Conservation (phyloP, 2,329 filamentous ascomycete species). For the Colletotrichum sp. region DNA sequence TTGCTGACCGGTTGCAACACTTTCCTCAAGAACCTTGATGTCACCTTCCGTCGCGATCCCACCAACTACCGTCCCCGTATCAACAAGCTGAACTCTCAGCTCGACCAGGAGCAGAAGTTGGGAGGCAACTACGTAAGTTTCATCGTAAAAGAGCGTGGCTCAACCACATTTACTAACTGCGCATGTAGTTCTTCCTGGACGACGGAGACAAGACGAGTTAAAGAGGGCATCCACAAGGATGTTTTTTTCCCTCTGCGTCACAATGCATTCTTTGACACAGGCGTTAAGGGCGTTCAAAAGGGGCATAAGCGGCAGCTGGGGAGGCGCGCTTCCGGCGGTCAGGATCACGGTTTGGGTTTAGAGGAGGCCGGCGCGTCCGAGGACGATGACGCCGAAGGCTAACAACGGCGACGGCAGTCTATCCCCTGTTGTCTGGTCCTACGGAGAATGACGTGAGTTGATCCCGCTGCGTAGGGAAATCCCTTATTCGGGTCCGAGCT, state of each 20-base stretch:
- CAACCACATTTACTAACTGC: slow-evolving; percentile 23
- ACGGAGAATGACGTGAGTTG: slow-evolving; percentile 31
- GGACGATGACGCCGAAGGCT: slow-evolving; percentile 64
- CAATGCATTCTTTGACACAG: slow-evolving; percentile 43
- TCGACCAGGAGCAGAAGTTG: slow-evolving; percentile 97
- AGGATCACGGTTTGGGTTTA: slow-evolving; percentile 36
- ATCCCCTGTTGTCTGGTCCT: slow-evolving; percentile 73
- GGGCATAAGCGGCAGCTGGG: slow-evolving; percentile 32
- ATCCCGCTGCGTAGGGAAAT: not conserved
- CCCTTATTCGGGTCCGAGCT: not conserved
- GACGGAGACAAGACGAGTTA: slow-evolving; percentile 66
- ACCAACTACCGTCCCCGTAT: slow-evolving; percentile 96
- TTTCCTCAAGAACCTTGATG: slow-evolving; percentile 95
- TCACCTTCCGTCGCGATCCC: slow-evolving; percentile 98
- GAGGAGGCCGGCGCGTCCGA: slow-evolving; percentile 61
- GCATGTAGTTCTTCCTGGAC: slow-evolving; percentile 86
- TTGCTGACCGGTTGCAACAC: slow-evolving; percentile 94
- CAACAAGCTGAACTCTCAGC: slow-evolving; percentile 95
- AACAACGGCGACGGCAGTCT: slow-evolving; percentile 63
- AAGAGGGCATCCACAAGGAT: slow-evolving; percentile 56
- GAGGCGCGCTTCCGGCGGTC: slow-evolving; percentile 32
- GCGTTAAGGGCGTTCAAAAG: slow-evolving; percentile 61
- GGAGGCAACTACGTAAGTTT: slow-evolving; percentile 84
- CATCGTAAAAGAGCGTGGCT: not conserved
- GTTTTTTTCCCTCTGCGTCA: slow-evolving; percentile 32